These are phyloP conservation scores for Brassica balearica DNA, from an alignment of 441 rosid species.

Conservation along the genomic window DNA sequence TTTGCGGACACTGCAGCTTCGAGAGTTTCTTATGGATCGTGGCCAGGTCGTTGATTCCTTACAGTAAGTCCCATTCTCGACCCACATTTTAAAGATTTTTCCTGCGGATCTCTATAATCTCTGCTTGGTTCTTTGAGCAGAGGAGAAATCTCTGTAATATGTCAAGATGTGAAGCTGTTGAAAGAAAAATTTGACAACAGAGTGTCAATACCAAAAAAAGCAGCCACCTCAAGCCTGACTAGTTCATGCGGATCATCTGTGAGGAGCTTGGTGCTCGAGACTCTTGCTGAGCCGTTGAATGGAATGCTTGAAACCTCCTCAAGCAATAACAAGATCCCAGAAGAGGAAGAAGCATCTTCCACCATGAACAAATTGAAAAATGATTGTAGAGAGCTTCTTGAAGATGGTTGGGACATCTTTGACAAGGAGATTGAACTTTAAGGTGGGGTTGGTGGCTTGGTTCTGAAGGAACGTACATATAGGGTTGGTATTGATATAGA, in stretches of 20 bases:
- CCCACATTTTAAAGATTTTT: background rate
- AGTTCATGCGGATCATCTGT: conserved; percentile 66
- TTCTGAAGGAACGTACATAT: conserved; percentile 34
- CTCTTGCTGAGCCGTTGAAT: conserved; percentile 30
- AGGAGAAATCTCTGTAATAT: conserved; percentile 87
- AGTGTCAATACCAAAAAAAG: conserved; percentile 60
- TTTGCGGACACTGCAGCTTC: conserved; percentile 56
- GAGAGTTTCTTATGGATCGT: conserved; percentile 82
- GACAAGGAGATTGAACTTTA: conserved; percentile 39
- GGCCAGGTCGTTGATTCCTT: conserved; percentile 77
- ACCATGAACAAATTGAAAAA: conserved; percentile 29
- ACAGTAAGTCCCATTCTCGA: conserved; percentile 68
- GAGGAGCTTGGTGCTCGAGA: conserved; percentile 48
- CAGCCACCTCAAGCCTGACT: conserved; percentile 67
- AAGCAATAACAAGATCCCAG: conserved; percentile 28
- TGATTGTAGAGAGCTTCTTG: conserved; percentile 46
- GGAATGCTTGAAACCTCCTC: conserved; percentile 42
- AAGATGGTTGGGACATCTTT: conserved; percentile 74
- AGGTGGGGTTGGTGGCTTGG: conserved; percentile 13
- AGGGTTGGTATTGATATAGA: background rate
- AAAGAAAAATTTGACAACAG: conserved; percentile 72
- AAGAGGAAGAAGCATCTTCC: conserved; percentile 41
- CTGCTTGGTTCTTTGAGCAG: conserved; percentile 49
- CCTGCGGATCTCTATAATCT: conserved; percentile 12
- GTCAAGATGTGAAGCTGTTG: conserved; percentile 81